phyloP scores from a whole-genome alignment of 2,329 filamentous ascomycete genomes.

The Dendrostoma leiphaemia region DNA sequence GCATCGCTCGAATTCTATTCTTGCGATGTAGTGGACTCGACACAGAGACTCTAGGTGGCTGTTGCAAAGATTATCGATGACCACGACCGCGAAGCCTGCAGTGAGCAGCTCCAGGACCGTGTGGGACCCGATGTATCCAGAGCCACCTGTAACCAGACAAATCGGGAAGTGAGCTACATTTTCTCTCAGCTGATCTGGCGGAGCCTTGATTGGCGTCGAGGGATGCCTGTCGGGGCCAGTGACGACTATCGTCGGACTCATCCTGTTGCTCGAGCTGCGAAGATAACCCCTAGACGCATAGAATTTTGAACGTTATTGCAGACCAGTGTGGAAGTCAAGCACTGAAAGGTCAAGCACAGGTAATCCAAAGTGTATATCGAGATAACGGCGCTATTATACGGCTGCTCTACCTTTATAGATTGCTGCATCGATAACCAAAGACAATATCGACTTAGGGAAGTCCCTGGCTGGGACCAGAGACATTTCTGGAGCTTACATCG shows the following conservation, averaged over 20 bases:
- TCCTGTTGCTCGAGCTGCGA: not conserved
- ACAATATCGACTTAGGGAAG: too few relatives aligned
- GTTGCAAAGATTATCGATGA: constrained; percentile 17
- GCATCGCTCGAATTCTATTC: constrained; percentile 12
- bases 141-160: constrained; percentile 14
- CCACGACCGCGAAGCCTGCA: constrained; percentile 16
- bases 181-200: not conserved
- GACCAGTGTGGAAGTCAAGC: too few relatives aligned
- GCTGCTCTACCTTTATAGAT: too few relatives aligned
- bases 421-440: too few relatives aligned
- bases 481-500: too few relatives aligned
- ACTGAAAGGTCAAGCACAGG: too few relatives aligned
- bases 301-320: too few relatives aligned
- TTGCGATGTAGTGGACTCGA: constrained; percentile 13
- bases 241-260: not conserved
- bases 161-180: constrained; percentile 8
- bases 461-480: too few relatives aligned
- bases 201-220: not conserved
- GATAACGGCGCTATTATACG: too few relatives aligned
- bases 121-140: constrained; percentile 16
- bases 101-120: constrained; percentile 17
- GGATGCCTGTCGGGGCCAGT: not conserved
- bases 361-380: too few relatives aligned
- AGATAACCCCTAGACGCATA: too few relatives aligned
- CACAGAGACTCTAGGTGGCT: constrained; percentile 15